phyloP scores from a whole-genome alignment of 176 grass and related monocot genomes.

The Alopecurus myosuroides region DNA sequence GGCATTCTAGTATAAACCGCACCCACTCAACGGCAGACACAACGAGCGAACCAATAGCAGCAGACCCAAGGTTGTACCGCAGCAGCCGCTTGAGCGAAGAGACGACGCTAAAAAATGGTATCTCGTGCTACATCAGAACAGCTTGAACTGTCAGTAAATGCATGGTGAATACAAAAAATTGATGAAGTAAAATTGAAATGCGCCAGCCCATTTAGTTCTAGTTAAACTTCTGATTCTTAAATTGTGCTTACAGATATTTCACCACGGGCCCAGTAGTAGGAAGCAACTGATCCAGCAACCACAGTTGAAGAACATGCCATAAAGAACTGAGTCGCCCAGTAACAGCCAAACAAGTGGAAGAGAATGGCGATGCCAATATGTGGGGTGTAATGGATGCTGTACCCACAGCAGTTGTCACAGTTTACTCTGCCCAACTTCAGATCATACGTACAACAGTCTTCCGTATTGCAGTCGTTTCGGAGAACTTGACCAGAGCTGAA shows the following conservation, averaged over 20 bases:
- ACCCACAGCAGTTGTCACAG: slow-evolving; percentile 95
- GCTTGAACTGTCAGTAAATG: background rate
- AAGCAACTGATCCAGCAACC: slow-evolving; percentile 90
- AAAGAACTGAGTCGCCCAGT: slow-evolving; percentile 95
- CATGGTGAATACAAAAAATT: background rate
- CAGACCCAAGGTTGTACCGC: slow-evolving; percentile 87
- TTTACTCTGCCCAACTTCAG: slow-evolving; percentile 83
- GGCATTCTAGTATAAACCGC: slow-evolving; percentile 87
- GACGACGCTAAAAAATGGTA: slow-evolving; percentile 85
- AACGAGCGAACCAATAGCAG: slow-evolving; percentile 82
- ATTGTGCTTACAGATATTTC: slow-evolving; percentile 88
- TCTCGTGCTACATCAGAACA: slow-evolving; percentile 71
- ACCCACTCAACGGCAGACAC: slow-evolving; percentile 90
- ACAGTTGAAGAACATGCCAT: slow-evolving; percentile 85
- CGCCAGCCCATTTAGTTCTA: background rate
- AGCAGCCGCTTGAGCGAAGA: slow-evolving; percentile 75
- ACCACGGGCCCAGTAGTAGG: slow-evolving; percentile 87
- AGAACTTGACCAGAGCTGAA: slow-evolving; percentile 90
- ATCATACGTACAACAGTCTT: slow-evolving; percentile 88
- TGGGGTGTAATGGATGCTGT: slow-evolving; percentile 84
- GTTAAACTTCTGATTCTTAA: background rate
- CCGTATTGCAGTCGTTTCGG: slow-evolving; percentile 82
- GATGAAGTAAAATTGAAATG: background rate
- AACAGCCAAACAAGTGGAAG: slow-evolving; percentile 92
- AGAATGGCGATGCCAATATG: slow-evolving; percentile 93